Base-by-base conservation (phyloP, 2,329 filamentous ascomycete species). In the Chaetomium olivaceum region DNA sequence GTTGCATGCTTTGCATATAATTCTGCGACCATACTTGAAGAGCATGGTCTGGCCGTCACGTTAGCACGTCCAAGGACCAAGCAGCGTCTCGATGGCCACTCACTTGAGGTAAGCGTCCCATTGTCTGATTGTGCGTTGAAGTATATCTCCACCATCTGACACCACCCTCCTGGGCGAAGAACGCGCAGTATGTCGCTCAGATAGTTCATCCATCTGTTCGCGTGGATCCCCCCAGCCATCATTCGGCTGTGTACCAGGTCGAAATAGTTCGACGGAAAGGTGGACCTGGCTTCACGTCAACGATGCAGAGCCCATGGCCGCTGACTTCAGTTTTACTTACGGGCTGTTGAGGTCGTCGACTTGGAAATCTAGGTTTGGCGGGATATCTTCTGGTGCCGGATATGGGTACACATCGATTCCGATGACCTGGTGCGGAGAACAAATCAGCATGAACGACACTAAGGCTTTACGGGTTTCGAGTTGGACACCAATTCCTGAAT, bases 71-170 rank as follows among this genome's bases (percentile, higher is more conserved):
- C 21, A 33, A 25, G 29, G 31, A 4, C 25, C 11, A 36, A n/a
- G 8, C 4, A 23, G 3, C 4, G 9, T 43, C 57, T 27, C 27
- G 16, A 19, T 25, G 9, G 29, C 27, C 16, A 71, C 82, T 76
- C 73, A 83, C 87, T 82, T 59, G 88, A 83, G 12, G 86, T 88
- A 71, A 95, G 79, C n/a, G 86, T 87, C 5, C 92, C 92, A 72
- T 91, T 96, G 71, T 94, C 88, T 0, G 92, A 96, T 76, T 96
- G 93, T 29, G 91, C 88, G 69, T 92, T 92, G 76, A 89, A 89
- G 73, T 96, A 92, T 72, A 93, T 85, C 74, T 97, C 93, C n/a
- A 91, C 86, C 84, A 96, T 89, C 74, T 97, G 92, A 66, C 91
- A 85, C 92, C 92, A 97, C 1, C 93, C 93, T 2, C 89, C 90